Conservation (phyloP, 2,329 filamentous ascomycete species). For the Exophiala oligosperma region DNA sequence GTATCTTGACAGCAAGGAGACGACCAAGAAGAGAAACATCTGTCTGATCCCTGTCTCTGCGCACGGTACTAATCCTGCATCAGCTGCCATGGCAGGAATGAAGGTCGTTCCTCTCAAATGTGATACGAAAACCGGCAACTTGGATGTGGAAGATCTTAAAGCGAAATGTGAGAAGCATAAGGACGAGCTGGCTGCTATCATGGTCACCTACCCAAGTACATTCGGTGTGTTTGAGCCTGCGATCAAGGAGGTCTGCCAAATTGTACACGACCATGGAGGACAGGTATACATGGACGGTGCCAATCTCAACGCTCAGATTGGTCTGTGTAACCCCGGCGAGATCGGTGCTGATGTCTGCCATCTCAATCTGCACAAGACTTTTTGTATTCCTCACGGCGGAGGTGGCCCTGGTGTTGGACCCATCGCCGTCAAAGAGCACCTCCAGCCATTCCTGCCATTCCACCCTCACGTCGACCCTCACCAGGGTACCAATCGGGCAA, state of each 20-base stretch:
- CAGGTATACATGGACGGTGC: slow-evolving; percentile 99
- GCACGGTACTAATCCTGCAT: slow-evolving; percentile 94
- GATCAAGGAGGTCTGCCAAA: slow-evolving; percentile 78
- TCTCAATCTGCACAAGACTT: slow-evolving; percentile 97
- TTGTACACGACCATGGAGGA: slow-evolving; percentile 84
- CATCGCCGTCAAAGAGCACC: slow-evolving; percentile 84
- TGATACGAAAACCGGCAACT: slow-evolving; percentile 80
- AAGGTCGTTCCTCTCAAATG: slow-evolving; percentile 91
- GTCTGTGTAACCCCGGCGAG: slow-evolving; percentile 88
- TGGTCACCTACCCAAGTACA: slow-evolving; percentile 95
- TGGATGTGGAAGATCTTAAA: slow-evolving; percentile 82
- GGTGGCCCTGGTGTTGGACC: slow-evolving; percentile 92
- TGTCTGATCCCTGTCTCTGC: slow-evolving; percentile 94
- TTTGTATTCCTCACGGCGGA: slow-evolving; percentile 95
- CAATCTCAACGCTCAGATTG: slow-evolving; percentile 98
- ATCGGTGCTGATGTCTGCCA: slow-evolving; percentile 97
- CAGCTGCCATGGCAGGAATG: slow-evolving; percentile 94
- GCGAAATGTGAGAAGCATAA: slow-evolving; percentile 86
- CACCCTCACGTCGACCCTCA: slow-evolving; percentile 59
- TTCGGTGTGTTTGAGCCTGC: slow-evolving; percentile 93
- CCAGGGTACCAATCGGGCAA: slow-evolving; percentile 27
- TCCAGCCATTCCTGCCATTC: slow-evolving; percentile 73
- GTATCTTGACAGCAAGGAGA: slow-evolving; percentile 69
- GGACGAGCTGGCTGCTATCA: slow-evolving; percentile 84
- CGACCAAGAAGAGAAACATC: slow-evolving; percentile 74